These are phyloP conservation scores for Bruguiera sexangula DNA, from an alignment of 345 rosid genomes.

Conservation along the genomic window DNA sequence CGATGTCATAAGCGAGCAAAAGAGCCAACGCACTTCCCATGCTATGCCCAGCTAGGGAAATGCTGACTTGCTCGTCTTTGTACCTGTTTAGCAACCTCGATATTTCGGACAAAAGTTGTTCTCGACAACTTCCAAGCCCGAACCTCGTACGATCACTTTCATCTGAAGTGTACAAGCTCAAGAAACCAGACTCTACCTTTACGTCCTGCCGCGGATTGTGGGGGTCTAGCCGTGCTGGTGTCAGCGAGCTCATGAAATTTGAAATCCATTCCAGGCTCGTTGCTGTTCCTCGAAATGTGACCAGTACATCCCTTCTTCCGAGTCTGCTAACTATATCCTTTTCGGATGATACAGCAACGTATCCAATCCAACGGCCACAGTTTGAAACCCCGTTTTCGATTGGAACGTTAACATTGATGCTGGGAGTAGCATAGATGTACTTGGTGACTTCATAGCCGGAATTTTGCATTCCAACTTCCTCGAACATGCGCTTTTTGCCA, in stretches of 20 bases:
- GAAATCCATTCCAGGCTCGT: slow-evolving; percentile 78
- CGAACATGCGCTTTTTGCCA: slow-evolving; percentile 53
- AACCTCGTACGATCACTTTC: slow-evolving; percentile 51
- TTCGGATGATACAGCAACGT: slow-evolving; percentile 61
- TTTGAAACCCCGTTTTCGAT: slow-evolving; percentile 42
- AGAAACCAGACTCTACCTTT: slow-evolving; percentile 79
- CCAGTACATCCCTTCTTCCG: slow-evolving; percentile 72
- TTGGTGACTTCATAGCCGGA: slow-evolving; percentile 72
- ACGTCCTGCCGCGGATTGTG: slow-evolving; percentile 52
- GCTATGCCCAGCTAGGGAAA: slow-evolving; percentile 80
- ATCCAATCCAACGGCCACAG: slow-evolving; percentile 76
- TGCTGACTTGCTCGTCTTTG: slow-evolving; percentile 64
- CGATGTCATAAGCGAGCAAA: slow-evolving; percentile 75
- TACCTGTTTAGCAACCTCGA: slow-evolving; percentile 51
- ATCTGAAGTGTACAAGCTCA: slow-evolving; percentile 68
- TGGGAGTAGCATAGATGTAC: slow-evolving; percentile 85
- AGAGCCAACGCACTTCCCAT: slow-evolving; percentile 89
- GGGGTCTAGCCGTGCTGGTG: slow-evolving; percentile 74
- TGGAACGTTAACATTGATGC: slow-evolving; percentile 41
- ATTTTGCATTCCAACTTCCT: slow-evolving; percentile 47
- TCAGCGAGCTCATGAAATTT: slow-evolving; percentile 71
- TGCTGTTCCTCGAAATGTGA: slow-evolving; percentile 77
- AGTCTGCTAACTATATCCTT: slow-evolving; percentile 41
- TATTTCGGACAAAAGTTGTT: slow-evolving; percentile 78
- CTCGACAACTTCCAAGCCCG: slow-evolving; percentile 71